These are phyloP conservation scores for Euphorbia schlechtendalii DNA, from an alignment of 441 rosid genomes.

Conservation along the genomic window DNA sequence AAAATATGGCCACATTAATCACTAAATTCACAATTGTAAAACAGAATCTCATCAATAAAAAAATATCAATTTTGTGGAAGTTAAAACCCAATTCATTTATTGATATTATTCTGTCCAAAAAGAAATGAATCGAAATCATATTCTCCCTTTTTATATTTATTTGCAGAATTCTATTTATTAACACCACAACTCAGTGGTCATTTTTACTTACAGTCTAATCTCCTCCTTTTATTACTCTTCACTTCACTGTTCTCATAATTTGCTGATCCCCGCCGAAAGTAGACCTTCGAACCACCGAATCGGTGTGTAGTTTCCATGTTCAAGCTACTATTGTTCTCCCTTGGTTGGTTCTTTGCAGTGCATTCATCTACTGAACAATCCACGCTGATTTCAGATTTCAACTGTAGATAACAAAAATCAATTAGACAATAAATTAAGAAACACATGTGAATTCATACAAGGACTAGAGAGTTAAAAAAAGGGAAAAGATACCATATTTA, in stretches of 20 bases:
- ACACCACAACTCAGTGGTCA: not conserved
- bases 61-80: not conserved
- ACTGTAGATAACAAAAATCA: conserved; percentile 9
- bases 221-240: conserved; percentile 24
- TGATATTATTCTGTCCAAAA: not conserved
- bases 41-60: not conserved
- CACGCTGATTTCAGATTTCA: conserved; percentile 7
- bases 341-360: conserved; percentile 2
- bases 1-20: not conserved
- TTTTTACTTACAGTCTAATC: too few relatives aligned
- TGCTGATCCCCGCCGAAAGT: not conserved
- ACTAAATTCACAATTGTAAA: not conserved
- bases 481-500: not conserved
- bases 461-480: not conserved
- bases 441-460: not conserved
- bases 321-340: too few relatives aligned
- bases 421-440: not conserved
- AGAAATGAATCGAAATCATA: not conserved
- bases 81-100: not conserved
- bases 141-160: not conserved
- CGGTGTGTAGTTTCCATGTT: too few relatives aligned
- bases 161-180: not conserved
- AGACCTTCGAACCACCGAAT: not conserved
- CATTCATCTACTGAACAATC: conserved; percentile 13
- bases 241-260: not conserved